phyloP scores from a whole-genome alignment of 495 filamentous ascomycete genomes.

The Penicillium bialowiezense region DNA sequence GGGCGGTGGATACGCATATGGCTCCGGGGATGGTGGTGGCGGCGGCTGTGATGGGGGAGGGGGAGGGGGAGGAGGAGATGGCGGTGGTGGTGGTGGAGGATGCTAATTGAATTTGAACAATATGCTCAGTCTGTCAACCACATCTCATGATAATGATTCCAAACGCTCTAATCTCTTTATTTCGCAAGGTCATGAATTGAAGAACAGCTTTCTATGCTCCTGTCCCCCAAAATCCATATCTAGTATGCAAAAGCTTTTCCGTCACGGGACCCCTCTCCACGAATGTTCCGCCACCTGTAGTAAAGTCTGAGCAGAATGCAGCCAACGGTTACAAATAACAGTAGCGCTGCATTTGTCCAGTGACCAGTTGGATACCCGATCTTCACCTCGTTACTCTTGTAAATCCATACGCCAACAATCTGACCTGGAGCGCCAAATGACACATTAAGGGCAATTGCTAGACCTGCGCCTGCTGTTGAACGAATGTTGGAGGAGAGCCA shows the following conservation, averaged over 20 bases:
- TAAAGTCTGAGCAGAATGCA: constrained; percentile 37
- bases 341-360: constrained; percentile 51
- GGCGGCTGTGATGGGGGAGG: background rate
- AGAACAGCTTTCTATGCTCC: too few relatives aligned
- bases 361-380: constrained; percentile 67
- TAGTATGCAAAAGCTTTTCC: constrained; percentile 36
- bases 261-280: constrained; percentile 11
- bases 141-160: too few relatives aligned
- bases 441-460: constrained; percentile 68
- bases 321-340: constrained; percentile 36
- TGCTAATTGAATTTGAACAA: too few relatives aligned
- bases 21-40: background rate
- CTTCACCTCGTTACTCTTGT: constrained; percentile 57
- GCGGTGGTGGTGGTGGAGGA: constrained; percentile 4
- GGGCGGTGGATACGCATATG: too few relatives aligned
- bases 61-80: background rate
- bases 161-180: too few relatives aligned
- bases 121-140: too few relatives aligned
- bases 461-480: constrained; percentile 59
- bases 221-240: too few relatives aligned
- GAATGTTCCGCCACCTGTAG: constrained; percentile 36
- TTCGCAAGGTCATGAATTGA: too few relatives aligned
- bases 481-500: constrained; percentile 68
- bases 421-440: constrained; percentile 64
- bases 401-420: constrained; percentile 72